Evolutionary conservation across 139 green algal species (phyloP), one percentile per base, ranked within the genome.

Genomic region (Nannochloris sp.): DNA sequence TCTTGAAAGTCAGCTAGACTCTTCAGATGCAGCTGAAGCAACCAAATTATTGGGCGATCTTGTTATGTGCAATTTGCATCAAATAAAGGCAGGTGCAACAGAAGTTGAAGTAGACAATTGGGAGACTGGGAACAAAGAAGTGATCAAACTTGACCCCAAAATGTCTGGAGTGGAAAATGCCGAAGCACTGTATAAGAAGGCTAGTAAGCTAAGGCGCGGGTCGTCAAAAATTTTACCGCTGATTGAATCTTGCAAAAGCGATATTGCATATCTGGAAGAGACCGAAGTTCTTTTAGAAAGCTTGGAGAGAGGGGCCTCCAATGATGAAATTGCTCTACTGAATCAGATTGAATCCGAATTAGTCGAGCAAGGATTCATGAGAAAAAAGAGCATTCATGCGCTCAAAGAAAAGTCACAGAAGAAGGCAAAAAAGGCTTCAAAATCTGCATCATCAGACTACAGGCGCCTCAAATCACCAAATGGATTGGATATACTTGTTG

Each of bases 1-100:
- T 11, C 46, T 78, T 59, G 30, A 58, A 46, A 28, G 45, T 11
- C 66, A 73, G 49, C 58, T 33, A 17, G 49, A 26, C 13, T 25
- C 58, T 4, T 55, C 71, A 1, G 70, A 68, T 9, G 66, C 69
- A 20, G 67, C 67, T 26, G 67, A 79, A 26, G 68, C n/a, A 14
- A 76, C 82, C 11, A 75, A 83, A 66, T 72, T 77, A 50, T 45
- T 71, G 46, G 88, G 80, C 5, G 88, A 95, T 60, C 56, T 95
- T 26, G 75, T 94, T 51, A 87, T 87, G 49, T 80, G 82, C 50
- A 92, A 95, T 69, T 5, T 91, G 16, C 84, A 91, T 28, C 13
- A n/a, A 33, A 56, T 71, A 29, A 17, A 53, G 20, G 23, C 57
- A 4, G 73, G 71, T 3, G 67, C 62, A 2, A 31, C 23, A 2